Percentiles rank a stretch among this genome's conserved stretches.
phyloP scores from a whole-genome alignment of 345 rosid genomes.

The Ailanthus altissimus region DNA sequence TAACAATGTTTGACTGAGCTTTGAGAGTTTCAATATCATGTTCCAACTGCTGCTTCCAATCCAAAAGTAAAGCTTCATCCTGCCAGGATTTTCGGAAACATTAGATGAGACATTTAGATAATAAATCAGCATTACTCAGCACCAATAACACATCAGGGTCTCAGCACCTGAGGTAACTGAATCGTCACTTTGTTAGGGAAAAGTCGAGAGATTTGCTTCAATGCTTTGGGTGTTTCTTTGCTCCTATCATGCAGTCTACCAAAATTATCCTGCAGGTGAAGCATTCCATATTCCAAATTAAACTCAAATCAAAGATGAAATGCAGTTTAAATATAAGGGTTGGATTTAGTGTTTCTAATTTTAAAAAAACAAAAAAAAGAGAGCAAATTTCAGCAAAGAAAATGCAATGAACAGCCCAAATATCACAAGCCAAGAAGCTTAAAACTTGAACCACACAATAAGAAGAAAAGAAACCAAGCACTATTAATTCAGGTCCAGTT shows the following conservation, averaged over 20 bases:
- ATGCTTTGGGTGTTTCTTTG: conserved; percentile 82
- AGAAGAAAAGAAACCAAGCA: background rate
- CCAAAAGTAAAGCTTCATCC: conserved; percentile 90
- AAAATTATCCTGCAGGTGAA: conserved; percentile 73
- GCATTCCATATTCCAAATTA: conserved; percentile 8
- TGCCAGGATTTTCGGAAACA: conserved; percentile 35
- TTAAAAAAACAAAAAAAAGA: no score
- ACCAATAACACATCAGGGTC: background rate
- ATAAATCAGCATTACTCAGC: conserved; percentile 1
- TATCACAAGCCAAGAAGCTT: background rate
- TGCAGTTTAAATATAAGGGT: background rate
- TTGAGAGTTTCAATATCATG: conserved; percentile 89
- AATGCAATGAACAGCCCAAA: background rate
- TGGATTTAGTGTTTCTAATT: background rate
- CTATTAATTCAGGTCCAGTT: background rate
- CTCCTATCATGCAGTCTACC: conserved; percentile 83
- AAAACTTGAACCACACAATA: background rate
- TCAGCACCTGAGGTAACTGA: conserved; percentile 90
- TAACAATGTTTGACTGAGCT: conserved; percentile 69
- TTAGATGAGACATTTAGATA: conserved; percentile 23
- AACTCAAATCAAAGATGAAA: background rate
- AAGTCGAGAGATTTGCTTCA: conserved; percentile 88
- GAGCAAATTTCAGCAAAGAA: background rate
- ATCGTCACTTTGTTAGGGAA: conserved; percentile 96
- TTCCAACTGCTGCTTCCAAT: conserved; percentile 95